Conservation (phyloP, 2,329 filamentous ascomycete species). For the Aspergillus sp. region DNA sequence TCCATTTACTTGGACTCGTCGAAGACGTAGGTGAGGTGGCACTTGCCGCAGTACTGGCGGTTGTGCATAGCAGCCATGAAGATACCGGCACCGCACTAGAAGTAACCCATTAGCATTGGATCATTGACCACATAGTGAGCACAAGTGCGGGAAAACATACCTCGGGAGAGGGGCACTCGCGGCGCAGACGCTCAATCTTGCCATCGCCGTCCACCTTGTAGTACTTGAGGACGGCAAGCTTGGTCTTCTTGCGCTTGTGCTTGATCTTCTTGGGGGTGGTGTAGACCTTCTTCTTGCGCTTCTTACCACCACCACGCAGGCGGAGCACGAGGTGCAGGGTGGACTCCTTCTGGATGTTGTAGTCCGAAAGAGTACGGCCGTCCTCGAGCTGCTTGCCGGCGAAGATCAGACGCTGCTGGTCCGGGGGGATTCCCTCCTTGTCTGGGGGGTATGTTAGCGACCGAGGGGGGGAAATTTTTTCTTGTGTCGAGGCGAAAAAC, state of each 20-base stretch:
- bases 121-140: neutral
- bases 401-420: slow-evolving; percentile 99
- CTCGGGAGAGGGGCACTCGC: slow-evolving; percentile 92
- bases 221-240: slow-evolving; percentile 99
- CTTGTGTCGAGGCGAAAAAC: slow-evolving; percentile 15
- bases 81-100: slow-evolving; percentile 96
- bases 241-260: slow-evolving; percentile 99
- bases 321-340: slow-evolving; percentile 97
- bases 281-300: slow-evolving; percentile 99
- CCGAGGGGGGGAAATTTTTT: too few species aligned
- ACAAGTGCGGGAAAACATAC: slow-evolving; percentile 55
- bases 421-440: slow-evolving; percentile 99
- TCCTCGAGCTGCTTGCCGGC: slow-evolving; percentile 99
- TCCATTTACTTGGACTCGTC: slow-evolving; percentile 60
- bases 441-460: slow-evolving; percentile 54
- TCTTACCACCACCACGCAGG: slow-evolving; percentile 98
- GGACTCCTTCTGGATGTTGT: slow-evolving; percentile 99
- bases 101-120: slow-evolving; percentile 4
- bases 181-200: slow-evolving; percentile 98
- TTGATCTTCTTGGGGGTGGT: slow-evolving; percentile 99
- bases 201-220: slow-evolving; percentile 99
- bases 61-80: slow-evolving; percentile 99
- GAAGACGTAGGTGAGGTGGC: slow-evolving; percentile 71
- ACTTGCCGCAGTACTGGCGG: slow-evolving; percentile 89
- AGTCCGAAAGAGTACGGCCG: slow-evolving; percentile 97